phyloP scores from a whole-genome alignment of 2,329 filamentous ascomycete genomes.

The Cordyceps farinosa region DNA sequence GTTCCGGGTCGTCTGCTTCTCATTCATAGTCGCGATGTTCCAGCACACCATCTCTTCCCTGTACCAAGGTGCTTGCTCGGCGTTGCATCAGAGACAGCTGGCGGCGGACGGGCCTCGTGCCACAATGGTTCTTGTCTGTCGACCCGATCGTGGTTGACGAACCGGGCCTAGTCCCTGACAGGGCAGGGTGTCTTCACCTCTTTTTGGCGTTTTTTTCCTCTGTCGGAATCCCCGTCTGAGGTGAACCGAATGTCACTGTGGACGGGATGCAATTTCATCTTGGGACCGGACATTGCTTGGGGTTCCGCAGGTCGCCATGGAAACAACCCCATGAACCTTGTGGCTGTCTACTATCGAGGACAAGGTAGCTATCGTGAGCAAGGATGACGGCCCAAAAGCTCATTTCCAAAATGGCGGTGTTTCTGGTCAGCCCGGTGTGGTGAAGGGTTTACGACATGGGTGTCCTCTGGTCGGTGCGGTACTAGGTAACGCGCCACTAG shows the following conservation, averaged over 20 bases:
- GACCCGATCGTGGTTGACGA: constrained; percentile 3
- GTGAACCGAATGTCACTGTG: not conserved
- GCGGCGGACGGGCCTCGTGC: not conserved
- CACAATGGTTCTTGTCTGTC: constrained; percentile 4
- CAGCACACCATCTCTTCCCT: not conserved
- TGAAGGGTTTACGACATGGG: constrained; percentile 2
- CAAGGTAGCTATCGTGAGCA: not conserved
- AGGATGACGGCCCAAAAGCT: not conserved
- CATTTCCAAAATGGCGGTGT: constrained; percentile 15
- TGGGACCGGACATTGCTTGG: not conserved
- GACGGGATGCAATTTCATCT: constrained; percentile 10
- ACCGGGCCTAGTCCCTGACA: not conserved
- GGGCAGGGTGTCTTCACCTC: not conserved
- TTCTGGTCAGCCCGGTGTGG: not conserved
- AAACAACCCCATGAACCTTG: not conserved
- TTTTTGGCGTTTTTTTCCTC: not conserved
- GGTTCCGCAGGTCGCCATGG: constrained; percentile 10
- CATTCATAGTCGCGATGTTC: not conserved
- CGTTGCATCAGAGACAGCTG: not conserved
- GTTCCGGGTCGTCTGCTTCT: not conserved
- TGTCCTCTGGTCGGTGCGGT: constrained; percentile 4
- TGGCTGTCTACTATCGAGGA: not conserved
- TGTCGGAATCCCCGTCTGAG: not conserved
- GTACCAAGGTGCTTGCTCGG: not conserved
- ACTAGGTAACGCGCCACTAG: not conserved